Evolutionary conservation across 306 rosid species (phyloP).

Genomic region (Ormosia semicastrata): DNA sequence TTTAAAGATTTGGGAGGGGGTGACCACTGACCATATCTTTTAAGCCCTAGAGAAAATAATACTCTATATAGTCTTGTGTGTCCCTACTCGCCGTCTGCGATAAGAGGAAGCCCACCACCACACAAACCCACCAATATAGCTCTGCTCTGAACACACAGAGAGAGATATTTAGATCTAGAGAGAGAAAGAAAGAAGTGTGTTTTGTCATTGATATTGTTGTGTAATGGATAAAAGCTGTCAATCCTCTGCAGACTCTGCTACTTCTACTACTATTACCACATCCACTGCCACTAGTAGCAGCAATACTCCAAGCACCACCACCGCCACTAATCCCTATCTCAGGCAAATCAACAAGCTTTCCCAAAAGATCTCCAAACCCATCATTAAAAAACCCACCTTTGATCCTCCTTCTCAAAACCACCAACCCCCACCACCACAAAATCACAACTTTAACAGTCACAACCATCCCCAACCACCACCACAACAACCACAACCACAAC

Average conservation of each 20-base stretch:
- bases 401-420: conserved; percentile 26
- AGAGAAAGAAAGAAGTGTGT: conserved; percentile 5
- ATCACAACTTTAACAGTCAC: background rate
- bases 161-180: background rate
- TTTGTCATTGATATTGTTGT: background rate
- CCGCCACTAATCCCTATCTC: conserved; percentile 45
- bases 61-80: background rate
- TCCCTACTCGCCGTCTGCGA: conserved; percentile 36
- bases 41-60: background rate
- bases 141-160: background rate
- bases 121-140: background rate
- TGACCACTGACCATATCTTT: background rate
- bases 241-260: conserved; percentile 34
- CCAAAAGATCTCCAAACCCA: conserved; percentile 89
- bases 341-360: conserved; percentile 87
- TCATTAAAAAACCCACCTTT: conserved; percentile 43
- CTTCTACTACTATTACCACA: background rate
- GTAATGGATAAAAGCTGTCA: conserved; percentile 46
- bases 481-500: background rate
- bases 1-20: background rate
- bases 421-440: background rate
- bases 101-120: conserved; percentile 35
- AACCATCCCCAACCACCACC: conserved; percentile 16
- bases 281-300: background rate
- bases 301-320: background rate